phyloP scores from a whole-genome alignment of 2,329 filamentous ascomycete genomes.

The Botryotinia convoluta region DNA sequence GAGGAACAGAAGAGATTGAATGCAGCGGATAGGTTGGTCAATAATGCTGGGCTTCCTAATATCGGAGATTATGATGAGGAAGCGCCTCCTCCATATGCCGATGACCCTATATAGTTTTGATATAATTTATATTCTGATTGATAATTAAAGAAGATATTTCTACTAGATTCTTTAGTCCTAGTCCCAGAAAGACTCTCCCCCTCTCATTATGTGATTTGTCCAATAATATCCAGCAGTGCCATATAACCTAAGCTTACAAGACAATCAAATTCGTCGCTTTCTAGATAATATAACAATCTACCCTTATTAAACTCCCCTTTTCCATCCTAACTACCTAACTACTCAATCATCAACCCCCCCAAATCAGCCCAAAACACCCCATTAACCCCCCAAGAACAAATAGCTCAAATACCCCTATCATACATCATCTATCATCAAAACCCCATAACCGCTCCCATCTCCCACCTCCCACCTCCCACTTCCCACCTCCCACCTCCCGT shows the following conservation, averaged over 20 bases:
- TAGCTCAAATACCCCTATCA: no score
- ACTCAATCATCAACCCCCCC: no score
- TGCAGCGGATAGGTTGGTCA: constrained; percentile 23
- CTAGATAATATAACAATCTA: neutral
- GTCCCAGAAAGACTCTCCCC: neutral
- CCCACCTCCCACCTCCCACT: no score
- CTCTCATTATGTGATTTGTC: neutral
- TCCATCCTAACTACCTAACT: neutral
- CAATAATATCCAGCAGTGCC: neutral
- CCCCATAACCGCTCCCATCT: no score
- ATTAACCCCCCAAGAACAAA: no score
- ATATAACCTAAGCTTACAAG: neutral
- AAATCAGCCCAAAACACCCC: no score
- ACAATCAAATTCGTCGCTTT: neutral
- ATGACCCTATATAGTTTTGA: constrained; percentile 30
- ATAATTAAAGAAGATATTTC: neutral
- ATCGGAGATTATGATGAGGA: constrained; percentile 27
- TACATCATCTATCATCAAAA: no score
- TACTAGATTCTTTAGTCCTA: neutral
- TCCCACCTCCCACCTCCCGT: no score
- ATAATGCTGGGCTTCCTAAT: constrained; percentile 12
- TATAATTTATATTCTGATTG: neutral
- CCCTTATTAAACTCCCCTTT: neutral
- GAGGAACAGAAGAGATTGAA: constrained; percentile 51
- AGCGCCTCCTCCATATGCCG: constrained; percentile 33